These are phyloP conservation scores for Colletotrichum sp. DNA, from an alignment of 2,329 filamentous ascomycete genomes.

Conservation along the genomic window DNA sequence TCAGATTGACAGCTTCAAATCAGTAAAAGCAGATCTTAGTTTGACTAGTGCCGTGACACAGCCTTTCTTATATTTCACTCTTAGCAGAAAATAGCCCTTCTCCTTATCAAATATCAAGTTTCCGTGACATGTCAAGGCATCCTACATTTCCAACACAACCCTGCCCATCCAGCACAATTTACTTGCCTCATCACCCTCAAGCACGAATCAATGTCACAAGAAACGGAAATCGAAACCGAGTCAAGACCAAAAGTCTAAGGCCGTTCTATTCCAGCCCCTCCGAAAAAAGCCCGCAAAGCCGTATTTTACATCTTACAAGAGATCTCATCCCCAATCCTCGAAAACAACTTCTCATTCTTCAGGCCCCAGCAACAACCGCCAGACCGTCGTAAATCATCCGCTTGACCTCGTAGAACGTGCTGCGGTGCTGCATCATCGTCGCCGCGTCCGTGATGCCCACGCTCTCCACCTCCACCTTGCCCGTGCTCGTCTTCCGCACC, in stretches of 20 bases:
- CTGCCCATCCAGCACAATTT: not conserved
- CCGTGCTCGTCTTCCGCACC: conserved; percentile 86
- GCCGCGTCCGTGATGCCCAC: conserved; percentile 58
- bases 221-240: not conserved
- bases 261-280: not conserved
- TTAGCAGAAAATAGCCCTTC: rapidly evolving
- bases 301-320: not conserved
- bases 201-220: too few species aligned
- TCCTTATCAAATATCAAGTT: not conserved
- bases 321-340: not conserved
- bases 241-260: not conserved
- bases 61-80: rapidly evolving
- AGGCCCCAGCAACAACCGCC: conserved; percentile 76
- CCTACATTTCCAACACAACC: not conserved
- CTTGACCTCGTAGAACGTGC: conserved; percentile 87
- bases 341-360: not conserved
- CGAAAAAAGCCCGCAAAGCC: not conserved
- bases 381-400: conserved; percentile 92
- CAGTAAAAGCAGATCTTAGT: not conserved
- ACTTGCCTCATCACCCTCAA: not conserved
- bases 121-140: not conserved
- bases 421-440: conserved; percentile 50
- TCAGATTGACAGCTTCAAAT: not conserved
- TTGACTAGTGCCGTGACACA: rapidly evolving
- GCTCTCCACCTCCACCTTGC: conserved; percentile 86